A percentile compares a stretch with the other conserved stretches of the same genome.
These are phyloP conservation scores for Candida pseudofarinosa DNA, from an alignment of 805 yeast genomes.

Conservation along the genomic window DNA sequence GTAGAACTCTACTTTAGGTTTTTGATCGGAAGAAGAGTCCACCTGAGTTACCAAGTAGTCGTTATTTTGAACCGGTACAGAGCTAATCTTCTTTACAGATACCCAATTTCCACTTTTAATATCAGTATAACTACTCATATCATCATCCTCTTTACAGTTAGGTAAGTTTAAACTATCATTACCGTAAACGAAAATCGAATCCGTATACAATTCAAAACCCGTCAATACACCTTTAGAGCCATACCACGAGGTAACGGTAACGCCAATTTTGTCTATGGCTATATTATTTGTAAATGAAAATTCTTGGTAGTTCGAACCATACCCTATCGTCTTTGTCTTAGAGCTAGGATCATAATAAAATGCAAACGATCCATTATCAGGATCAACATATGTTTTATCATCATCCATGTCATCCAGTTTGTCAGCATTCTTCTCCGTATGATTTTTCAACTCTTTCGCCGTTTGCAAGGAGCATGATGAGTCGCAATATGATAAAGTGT, in stretches of 20 bases:
- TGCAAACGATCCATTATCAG: conserved; percentile 31
- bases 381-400: conserved; percentile 30
- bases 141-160: conserved; percentile 44
- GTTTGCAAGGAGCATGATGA: conserved; percentile 80
- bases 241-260: conserved; percentile 63
- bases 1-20: conserved; percentile 46
- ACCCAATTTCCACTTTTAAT: conserved; percentile 26
- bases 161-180: conserved; percentile 69
- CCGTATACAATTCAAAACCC: conserved; percentile 70
- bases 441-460: conserved; percentile 28
- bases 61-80: conserved; percentile 23
- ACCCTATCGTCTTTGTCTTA: conserved; percentile 35
- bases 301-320: conserved; percentile 62
- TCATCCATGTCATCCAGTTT: conserved; percentile 25
- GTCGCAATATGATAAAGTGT: conserved; percentile 63
- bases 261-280: conserved; percentile 54
- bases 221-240: conserved; percentile 66
- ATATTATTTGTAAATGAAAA: conserved; percentile 74
- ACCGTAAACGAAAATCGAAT: conserved; percentile 62
- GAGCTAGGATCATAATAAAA: conserved; percentile 31
- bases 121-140: conserved; percentile 20
- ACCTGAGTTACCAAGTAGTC: conserved; percentile 31
- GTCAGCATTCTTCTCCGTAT: conserved; percentile 18
- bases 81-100: conserved; percentile 21
- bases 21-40: conserved; percentile 15